Base-by-base conservation (phyloP, 306 rosid genomes). In the Cotoneaster glaucophyllus region DNA sequence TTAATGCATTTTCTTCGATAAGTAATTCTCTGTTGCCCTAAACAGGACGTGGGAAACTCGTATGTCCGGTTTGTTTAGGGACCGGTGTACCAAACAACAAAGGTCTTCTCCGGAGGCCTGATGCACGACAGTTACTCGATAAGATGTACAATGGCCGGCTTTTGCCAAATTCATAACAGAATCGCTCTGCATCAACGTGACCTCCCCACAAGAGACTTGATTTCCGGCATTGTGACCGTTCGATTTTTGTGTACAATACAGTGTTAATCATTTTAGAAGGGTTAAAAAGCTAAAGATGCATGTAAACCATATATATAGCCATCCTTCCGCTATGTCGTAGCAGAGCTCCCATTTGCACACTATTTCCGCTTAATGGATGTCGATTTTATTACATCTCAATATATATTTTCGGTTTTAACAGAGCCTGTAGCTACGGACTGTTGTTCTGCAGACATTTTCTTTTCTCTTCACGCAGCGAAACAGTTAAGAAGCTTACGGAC, bases 41-140 rank as follows among this genome's bases (percentile, higher is more conserved):
- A 41, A 24, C 88, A 94, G 98, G 97, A 65, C 81, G 97, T 44
- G 98, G 98, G 78, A 94, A 94, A 82, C 97, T 94, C 24, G 97
- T 94, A 21, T 94, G 98, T 29, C 98, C 98, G 3, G 92, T 94
- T 39, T 94, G 98, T 75, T 84, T 94, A 77, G 98, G 98, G 68
- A 94, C 98, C 32, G 97, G 98, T 77, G 80, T 94, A 76, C 95
- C 96, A 11, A 94, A 92, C 71, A 94, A 92, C 80, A 94, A 92
- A 87, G 96, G 97, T 72, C 95, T 94, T 28, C 93, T 94, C 4
- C 84, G 98, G 62, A 85, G 98, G 82, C 98, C 97, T 0, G 98
- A 88, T 0, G 98, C 98, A 1, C 69, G 70, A 69, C 81, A 91
- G 77, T 79, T 92, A 75, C 98, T 94, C 37, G 95, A 92, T 64